Base-by-base conservation (phyloP, 2,329 filamentous ascomycete genomes). In the Cladosporium austrohemisphaericum region DNA sequence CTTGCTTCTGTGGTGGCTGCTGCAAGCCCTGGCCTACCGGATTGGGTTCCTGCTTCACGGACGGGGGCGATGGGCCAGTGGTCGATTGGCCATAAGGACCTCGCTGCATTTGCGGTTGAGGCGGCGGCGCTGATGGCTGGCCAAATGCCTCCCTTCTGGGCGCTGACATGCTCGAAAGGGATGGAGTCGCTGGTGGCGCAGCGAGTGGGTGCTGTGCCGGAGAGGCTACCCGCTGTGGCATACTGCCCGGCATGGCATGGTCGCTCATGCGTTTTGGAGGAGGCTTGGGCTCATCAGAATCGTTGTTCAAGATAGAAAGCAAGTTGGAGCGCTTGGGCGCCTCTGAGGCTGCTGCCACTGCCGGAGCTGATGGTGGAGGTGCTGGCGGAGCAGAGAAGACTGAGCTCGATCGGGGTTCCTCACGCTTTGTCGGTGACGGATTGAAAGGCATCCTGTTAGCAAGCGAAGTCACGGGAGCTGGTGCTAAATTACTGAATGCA, bases 281-380 rank as follows among this genome's bases (percentile, higher is more conserved):
- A 13, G 56, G 58, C 35, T 59, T 59, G 5, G 64, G 60, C 45
- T 68, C 62, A 31, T 62, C 64, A 16, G 63, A 55, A 18, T 66
- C 65, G 5, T 55, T 57, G 50, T 69, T 69, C 16, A 69, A 53
- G 4, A 69, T 57, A 2, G 60, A 63, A 33, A 63, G 53, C 43
- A 69, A 32, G 48, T 68, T 69, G 5, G 66, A 68, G 11, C 65
- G 61, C 56, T 68, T 69, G 3, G 65, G 65, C 9, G 64, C 60
- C 41, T 65, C 64, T 13, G 60, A 56, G 22, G 60, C 54, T 9
- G 61, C 57, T 23, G 28, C 54, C 13, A 61, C 57, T 2, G 29
- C 54, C 11, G 55, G 49, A 25, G 44, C 37, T 23, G 55, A 25
- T 23, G 50, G 47, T n/a, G 38, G 31, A 33, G 49, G 36, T 14